phyloP scores from a whole-genome alignment of 208 protist genomes.

The Porcisia hertigi region DNA sequence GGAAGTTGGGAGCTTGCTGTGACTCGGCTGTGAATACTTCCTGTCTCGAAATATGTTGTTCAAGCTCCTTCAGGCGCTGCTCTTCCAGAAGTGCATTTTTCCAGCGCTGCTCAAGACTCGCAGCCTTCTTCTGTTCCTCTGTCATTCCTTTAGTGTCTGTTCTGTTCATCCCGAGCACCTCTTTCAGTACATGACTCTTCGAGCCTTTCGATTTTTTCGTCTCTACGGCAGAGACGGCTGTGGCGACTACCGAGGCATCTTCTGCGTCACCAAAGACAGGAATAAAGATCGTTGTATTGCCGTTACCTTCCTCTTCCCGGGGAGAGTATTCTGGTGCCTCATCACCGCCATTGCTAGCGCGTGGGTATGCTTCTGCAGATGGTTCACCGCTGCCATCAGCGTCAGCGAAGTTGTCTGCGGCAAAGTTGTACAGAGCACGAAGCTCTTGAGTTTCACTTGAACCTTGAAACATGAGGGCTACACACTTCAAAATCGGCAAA shows the following conservation, averaged over 20 bases:
- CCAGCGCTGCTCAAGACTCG: slow-evolving; percentile 61
- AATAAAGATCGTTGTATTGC: slow-evolving; percentile 12
- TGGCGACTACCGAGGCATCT: slow-evolving; percentile 4
- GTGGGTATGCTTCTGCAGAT: not conserved
- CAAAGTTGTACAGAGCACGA: slow-evolving; percentile 56
- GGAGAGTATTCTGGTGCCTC: slow-evolving; percentile 26
- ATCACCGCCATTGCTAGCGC: not conserved
- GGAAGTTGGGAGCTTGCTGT: slow-evolving; percentile 60
- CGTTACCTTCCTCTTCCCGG: slow-evolving; percentile 12
- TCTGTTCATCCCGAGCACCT: slow-evolving; percentile 41
- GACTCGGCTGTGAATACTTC: slow-evolving; percentile 20
- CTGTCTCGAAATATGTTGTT: slow-evolving; percentile 31
- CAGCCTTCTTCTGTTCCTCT: slow-evolving; percentile 43
- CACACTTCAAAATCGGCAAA: not conserved
- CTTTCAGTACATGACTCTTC: slow-evolving; percentile 42
- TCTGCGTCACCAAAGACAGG: slow-evolving; percentile 25
- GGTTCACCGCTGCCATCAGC: slow-evolving; percentile 5
- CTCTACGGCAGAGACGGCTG: not conserved
- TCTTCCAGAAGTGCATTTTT: slow-evolving; percentile 66
- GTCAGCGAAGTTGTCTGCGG: slow-evolving; percentile 18
- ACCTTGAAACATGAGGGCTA: slow-evolving; percentile 16
- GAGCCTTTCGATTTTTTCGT: slow-evolving; percentile 13
- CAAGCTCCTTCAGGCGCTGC: slow-evolving; percentile 59
- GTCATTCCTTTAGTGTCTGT: slow-evolving; percentile 49
- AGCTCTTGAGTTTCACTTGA: slow-evolving; percentile 33